Percentiles rank a stretch among this genome's conserved stretches.
phyloP scores from a whole-genome alignment of 768 basidiomycete genomes.

The Lactarius hengduanensis region DNA sequence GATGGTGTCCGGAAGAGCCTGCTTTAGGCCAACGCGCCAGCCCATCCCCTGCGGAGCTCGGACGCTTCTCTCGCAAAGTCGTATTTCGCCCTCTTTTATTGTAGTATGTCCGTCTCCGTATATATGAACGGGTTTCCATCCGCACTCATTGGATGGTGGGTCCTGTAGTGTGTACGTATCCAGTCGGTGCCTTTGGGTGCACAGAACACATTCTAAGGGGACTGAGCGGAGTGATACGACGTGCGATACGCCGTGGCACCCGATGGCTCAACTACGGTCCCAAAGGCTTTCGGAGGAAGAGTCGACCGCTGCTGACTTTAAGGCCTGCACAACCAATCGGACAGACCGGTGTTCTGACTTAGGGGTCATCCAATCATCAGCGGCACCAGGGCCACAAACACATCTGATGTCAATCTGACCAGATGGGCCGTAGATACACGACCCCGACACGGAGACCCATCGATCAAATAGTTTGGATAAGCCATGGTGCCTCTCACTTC shows the following conservation, averaged over 20 bases:
- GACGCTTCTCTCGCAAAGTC: neutral
- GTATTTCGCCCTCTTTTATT: neutral
- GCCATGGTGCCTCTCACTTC: neutral
- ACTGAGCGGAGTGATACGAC: neutral
- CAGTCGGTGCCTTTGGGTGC: neutral
- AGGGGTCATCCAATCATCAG: no score
- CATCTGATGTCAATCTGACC: neutral
- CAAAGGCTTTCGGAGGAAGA: neutral
- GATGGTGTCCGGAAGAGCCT: slow-evolving; percentile 45
- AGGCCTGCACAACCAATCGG: neutral
- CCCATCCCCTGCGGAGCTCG: neutral
- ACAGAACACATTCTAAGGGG: neutral
- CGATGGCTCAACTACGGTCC: neutral
- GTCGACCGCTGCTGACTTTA: neutral
- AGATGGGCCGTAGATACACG: neutral
- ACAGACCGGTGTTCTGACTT: neutral
- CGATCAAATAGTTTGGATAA: neutral
- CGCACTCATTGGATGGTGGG: neutral
- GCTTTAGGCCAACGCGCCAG: slow-evolving; percentile 8
- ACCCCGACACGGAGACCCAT: neutral
- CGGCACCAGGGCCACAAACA: no score
- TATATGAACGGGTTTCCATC: neutral
- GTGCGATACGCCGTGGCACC: neutral
- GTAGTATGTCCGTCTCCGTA: neutral
- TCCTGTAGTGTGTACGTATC: neutral